Conservation (phyloP, 2,329 filamentous ascomycete genomes). For the Sphaerostilbella broomeana region DNA sequence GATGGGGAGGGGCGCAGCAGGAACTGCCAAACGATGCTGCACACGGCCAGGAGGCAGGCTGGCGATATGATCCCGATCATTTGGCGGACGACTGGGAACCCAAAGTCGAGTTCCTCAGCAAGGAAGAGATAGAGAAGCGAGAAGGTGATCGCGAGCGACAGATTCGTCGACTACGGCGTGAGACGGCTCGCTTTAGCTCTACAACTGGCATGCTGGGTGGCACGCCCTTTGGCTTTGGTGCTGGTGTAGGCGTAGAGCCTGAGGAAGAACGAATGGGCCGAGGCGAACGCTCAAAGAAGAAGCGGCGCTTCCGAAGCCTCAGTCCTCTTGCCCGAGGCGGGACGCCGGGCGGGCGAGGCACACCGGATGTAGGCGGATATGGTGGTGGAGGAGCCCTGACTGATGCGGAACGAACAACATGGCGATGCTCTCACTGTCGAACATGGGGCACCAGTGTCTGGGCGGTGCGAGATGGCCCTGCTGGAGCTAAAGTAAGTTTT, state of each 20-base stretch:
- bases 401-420: slow-evolving; percentile 71
- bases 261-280: slow-evolving; percentile 87
- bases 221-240: slow-evolving; percentile 55
- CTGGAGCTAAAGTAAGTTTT: slow-evolving; percentile 66
- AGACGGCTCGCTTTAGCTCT: slow-evolving; percentile 88
- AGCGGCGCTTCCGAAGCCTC: slow-evolving; percentile 81
- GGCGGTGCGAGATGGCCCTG: slow-evolving; percentile 88
- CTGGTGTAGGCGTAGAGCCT: slow-evolving; percentile 48
- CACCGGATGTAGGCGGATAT: slow-evolving; percentile 70
- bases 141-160: slow-evolving; percentile 92
- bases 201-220: slow-evolving; percentile 74
- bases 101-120: slow-evolving; percentile 73
- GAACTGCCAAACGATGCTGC: slow-evolving; percentile 88
- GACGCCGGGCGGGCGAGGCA: slow-evolving; percentile 66
- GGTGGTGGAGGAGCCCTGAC: slow-evolving; percentile 63
- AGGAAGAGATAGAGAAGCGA: slow-evolving; percentile 95
- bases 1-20: slow-evolving; percentile 50
- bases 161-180: slow-evolving; percentile 75
- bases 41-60: slow-evolving; percentile 75
- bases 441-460: slow-evolving; percentile 88
- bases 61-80: slow-evolving; percentile 91
- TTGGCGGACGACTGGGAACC: slow-evolving; percentile 80
- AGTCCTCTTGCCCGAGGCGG: slow-evolving; percentile 63
- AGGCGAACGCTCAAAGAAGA: slow-evolving; percentile 91
- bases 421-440: slow-evolving; percentile 83